These are phyloP conservation scores for Tubosaeta brunneosetosa DNA, from an alignment of 768 basidiomycete species.

Conservation along the genomic window DNA sequence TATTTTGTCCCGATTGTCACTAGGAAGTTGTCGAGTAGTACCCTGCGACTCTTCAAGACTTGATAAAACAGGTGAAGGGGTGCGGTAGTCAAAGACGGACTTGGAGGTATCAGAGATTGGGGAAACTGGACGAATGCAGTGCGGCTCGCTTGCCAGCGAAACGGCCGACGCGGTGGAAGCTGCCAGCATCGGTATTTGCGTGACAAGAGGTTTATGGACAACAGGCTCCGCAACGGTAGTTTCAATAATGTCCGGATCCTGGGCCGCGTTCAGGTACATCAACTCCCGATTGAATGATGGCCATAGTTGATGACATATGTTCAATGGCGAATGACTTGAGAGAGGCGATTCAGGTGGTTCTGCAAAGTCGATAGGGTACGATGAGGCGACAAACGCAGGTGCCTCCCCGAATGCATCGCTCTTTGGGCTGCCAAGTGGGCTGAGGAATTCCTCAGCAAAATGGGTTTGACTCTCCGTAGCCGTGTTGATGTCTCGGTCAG, in stretches of 20 bases:
- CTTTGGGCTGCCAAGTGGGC: constrained; percentile 18
- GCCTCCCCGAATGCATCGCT: not conserved
- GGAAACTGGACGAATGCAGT: constrained; percentile 1
- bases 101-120: constrained; percentile 9
- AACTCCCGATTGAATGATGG: constrained; percentile 36
- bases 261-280: constrained; percentile 24
- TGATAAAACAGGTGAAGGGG: constrained; percentile 11
- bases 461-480: constrained; percentile 2
- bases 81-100: constrained; percentile 30
- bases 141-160: constrained; percentile 1
- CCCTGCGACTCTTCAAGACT: not conserved
- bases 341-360: constrained; percentile 7
- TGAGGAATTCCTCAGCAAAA: constrained; percentile 22
- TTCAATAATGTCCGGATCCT: not conserved
- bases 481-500: not conserved
- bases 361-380: constrained; percentile 7
- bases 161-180: constrained; percentile 18
- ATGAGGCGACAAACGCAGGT: not conserved
- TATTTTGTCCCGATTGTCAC: not conserved
- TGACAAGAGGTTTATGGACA: constrained; percentile 25
- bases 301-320: constrained; percentile 29
- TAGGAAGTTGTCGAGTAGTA: not conserved
- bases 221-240: not conserved
- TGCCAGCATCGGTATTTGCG: constrained; percentile 26
- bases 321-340: constrained; percentile 7